phyloP scores from a whole-genome alignment of 306 rosid genomes.

The Fragaria iinumae region DNA sequence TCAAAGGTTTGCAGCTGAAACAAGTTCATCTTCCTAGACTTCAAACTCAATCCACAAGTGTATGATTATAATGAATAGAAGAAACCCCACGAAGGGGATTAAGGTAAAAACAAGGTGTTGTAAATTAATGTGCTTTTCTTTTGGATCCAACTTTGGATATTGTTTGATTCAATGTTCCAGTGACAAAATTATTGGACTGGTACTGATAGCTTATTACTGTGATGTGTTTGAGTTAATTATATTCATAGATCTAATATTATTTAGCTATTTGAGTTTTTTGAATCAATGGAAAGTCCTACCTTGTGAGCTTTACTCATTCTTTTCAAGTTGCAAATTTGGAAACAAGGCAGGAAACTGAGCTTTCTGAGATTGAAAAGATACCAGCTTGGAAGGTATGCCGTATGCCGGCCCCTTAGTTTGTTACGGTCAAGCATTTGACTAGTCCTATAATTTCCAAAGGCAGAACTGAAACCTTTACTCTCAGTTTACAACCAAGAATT shows the following conservation, averaged over 20 bases:
- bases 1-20: slow-evolving; percentile 57
- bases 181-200: not conserved
- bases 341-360: not conserved
- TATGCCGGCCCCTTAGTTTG: not conserved
- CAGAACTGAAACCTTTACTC: not conserved
- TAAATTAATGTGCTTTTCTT: not conserved
- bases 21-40: slow-evolving; percentile 46
- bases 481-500: not conserved
- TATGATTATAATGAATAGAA: slow-evolving; percentile 31
- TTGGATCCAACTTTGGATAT: slow-evolving; percentile 11
- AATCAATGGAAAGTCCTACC: not conserved
- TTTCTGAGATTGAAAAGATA: not conserved
- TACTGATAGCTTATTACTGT: not conserved
- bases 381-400: not conserved
- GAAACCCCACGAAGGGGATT: not conserved
- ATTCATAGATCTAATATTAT: not conserved
- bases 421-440: not conserved
- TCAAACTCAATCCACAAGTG: slow-evolving; percentile 56
- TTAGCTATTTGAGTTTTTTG: not conserved
- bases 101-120: not conserved
- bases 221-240: not conserved
- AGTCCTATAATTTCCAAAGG: not conserved
- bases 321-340: not conserved
- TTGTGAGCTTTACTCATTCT: not conserved
- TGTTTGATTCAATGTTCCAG: slow-evolving; percentile 18